Base-by-base conservation (phyloP, 2,329 filamentous ascomycete genomes). In the Talaromyces sp. region DNA sequence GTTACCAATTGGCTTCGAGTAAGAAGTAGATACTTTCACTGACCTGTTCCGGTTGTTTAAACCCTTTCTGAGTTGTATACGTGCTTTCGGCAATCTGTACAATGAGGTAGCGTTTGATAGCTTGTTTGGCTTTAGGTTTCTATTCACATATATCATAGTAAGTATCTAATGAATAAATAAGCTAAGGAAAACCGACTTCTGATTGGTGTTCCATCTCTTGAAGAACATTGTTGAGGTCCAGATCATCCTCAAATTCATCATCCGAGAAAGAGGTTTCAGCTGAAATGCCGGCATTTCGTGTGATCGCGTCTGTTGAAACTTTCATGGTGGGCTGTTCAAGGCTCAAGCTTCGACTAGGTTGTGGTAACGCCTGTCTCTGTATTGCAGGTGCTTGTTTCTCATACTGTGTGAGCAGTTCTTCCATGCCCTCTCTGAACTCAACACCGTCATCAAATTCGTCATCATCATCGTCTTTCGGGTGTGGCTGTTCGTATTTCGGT, bases 81-180 rank as follows among this genome's bases (percentile, higher is more conserved):
- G 88, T 83, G 70, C 85, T 86, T 67, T 91, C 86, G 66, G 90
- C 80, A 69, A 93, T 86, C 73, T 89, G 87, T 69, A 88, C 90
- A 71, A 97, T 85, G 68, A 93, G 82, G 79, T 96, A 97, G 70
- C 94, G 89, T 78, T 96, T 92, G 73, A 96, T 96, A 57, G 89
- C 87, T 80, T 87, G 75, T 65, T 76, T 89, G 70, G 84, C 81
- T 76, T 88, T 90, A 75, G 84, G 81, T 75, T 82, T 85, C 79
- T 84, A 87, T 90, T 62, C 85, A 82, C 81, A 77, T 79, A 79
- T 75, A 74, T 80, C 82, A 93, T 88, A 93, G 90, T 81, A 83
- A 80, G 72, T 72, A 72, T 70, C 70, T 74, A 66, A 65, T 64
- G 65, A 62, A 67, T 67, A 66, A 61, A 45, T 63, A 60, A 73